Conservation (phyloP, 345 rosid species). For the Rhodamnia argentea region DNA sequence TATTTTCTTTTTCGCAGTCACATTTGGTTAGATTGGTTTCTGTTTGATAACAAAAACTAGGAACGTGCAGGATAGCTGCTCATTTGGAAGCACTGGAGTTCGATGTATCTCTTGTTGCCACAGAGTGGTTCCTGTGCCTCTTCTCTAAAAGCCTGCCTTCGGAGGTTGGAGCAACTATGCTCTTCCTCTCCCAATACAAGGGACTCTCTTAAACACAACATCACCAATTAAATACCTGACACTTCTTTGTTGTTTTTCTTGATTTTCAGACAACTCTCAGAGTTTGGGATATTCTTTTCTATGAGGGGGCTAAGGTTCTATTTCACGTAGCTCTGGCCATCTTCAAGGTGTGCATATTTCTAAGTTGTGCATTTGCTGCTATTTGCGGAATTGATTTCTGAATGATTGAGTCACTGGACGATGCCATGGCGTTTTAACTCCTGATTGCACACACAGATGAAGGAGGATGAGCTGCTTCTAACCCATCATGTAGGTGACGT, state of each 20-base stretch:
- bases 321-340: constrained; percentile 97
- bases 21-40: background rate
- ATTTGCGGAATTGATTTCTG: background rate
- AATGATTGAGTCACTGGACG: background rate
- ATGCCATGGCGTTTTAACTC: background rate
- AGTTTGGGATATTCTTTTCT: constrained; percentile 98
- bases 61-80: constrained; percentile 63
- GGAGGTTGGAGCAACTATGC: constrained; percentile 46
- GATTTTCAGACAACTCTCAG: constrained; percentile 74
- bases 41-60: background rate
- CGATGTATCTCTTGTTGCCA: constrained; percentile 96
- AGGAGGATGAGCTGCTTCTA: constrained; percentile 76
- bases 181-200: background rate
- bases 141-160: constrained; percentile 99
- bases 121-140: constrained; percentile 99
- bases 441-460: constrained; percentile 51
- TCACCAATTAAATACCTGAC: background rate
- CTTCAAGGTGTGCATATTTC: constrained; percentile 52
- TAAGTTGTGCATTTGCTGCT: background rate
- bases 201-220: background rate
- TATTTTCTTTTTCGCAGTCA: background rate
- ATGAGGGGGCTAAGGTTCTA: constrained; percentile 94
- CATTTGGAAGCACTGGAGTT: constrained; percentile 89
- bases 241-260: background rate
- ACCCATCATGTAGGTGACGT: constrained; percentile 94